Base-by-base conservation (phyloP, 495 filamentous ascomycete genomes). In the Recurvomyces mirabilis region DNA sequence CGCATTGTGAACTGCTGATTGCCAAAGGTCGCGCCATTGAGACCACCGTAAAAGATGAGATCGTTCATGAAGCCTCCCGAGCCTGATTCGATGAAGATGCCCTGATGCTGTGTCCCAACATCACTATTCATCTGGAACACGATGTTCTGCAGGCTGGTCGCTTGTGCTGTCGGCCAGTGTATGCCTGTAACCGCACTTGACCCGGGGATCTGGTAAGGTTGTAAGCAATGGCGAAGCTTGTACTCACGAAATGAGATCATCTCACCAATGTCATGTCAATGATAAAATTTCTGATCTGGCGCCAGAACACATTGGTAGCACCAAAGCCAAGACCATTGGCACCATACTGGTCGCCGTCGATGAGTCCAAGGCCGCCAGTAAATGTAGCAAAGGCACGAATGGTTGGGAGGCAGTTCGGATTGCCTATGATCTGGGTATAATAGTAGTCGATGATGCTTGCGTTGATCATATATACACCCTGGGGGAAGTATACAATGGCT, bases 1-100 rank as follows among this genome's bases (percentile, higher is more conserved):
- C 80, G 71, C 68, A 81, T 82, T 0, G 84, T 87, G 45, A 79
- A 91, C 58, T 89, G 84, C 62, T 89, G 84, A 53, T 84, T 87
- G 13, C 83, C 83, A 44, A 86, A 55, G 29, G 69, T 69, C 17
- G 72, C 68, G 25, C 75, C 84, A 26, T 73, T 68, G 0, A 68
- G 61, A n/a, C 85, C 85, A 41, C 85, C 85, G 43, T 77, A 75
- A 62, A 87, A 87, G 9, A 72, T 55, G 7, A 79, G 56, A 47
- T 77, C 72, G 30, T 56, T 62, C 58, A 87, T 63, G 48, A 85
- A 84, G 7, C 82, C 82, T 10, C 77, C 84, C 41, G 80, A 84
- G 9, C 83, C 84, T 40, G 73, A 74, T 54, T 87, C 82, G 41
- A 83, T 79, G 55, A 84, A 86, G 59, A 96, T 81, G 57, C 89